phyloP scores from a whole-genome alignment of 371 early-diverging fungal genomes.

The Mortierella sp. region DNA sequence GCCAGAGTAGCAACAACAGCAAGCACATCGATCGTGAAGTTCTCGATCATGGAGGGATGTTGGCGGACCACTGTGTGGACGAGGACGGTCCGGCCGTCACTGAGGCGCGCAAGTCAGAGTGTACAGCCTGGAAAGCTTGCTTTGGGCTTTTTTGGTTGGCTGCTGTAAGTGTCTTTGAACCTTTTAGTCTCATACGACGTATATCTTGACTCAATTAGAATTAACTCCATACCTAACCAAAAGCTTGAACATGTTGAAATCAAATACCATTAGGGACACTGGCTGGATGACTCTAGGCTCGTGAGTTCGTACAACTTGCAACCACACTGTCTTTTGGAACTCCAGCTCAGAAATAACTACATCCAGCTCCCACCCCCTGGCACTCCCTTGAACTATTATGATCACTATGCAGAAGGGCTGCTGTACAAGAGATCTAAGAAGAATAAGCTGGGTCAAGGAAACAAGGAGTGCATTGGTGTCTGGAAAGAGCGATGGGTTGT shows the following conservation, averaged over 20 bases:
- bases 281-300: conserved; percentile 50
- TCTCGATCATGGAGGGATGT: conserved; percentile 30
- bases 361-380: conserved; percentile 40
- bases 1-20: conserved; percentile 28
- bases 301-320: conserved; percentile 39
- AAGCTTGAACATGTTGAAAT: neutral
- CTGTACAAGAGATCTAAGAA: conserved; percentile 50
- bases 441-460: conserved; percentile 14
- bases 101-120: conserved; percentile 13
- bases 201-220: neutral
- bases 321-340: conserved; percentile 40
- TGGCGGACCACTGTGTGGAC: conserved; percentile 10
- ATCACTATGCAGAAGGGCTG: conserved; percentile 49
- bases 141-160: conserved; percentile 52
- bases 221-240: neutral
- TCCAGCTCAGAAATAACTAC: conserved; percentile 40
- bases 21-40: conserved; percentile 28
- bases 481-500: conserved; percentile 56
- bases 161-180: conserved; percentile 29
- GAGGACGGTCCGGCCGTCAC: neutral
- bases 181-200: neutral
- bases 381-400: conserved; percentile 28
- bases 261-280: conserved; percentile 31
- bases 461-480: conserved; percentile 19
- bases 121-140: conserved; percentile 40